Evolutionary conservation across 129 eudicot species (phyloP).

Genomic region (Helichrysum umbraculigerum): DNA sequence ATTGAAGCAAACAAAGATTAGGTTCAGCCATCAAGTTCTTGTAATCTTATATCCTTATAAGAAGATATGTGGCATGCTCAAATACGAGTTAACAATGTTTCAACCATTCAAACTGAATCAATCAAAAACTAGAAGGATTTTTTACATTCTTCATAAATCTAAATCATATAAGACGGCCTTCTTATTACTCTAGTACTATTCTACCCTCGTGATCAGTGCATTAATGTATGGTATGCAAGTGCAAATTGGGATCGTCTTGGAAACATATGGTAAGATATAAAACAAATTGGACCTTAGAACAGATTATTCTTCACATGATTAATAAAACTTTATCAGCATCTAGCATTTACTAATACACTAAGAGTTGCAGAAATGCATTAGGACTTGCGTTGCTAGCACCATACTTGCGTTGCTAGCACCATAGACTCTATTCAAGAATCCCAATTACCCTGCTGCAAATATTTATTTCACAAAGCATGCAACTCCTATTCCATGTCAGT

Average conservation of each 20-base stretch:
- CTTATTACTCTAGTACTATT: not conserved
- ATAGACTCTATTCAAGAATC: not conserved
- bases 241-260: not conserved
- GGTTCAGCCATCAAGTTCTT: not conserved
- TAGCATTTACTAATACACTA: constrained; percentile 2
- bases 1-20: not conserved
- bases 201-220: not conserved
- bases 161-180: not conserved
- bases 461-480: not conserved
- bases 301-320: not conserved
- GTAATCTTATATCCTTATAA: not conserved
- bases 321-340: not conserved
- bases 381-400: not conserved
- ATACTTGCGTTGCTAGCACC: not conserved
- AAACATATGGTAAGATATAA: not conserved
- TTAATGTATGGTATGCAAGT: not conserved
- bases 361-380: not conserved
- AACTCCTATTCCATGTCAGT: not conserved
- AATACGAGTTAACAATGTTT: constrained; percentile 5
- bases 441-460: not conserved
- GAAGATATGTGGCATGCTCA: not conserved
- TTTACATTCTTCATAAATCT: not conserved
- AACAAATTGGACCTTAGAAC: not conserved
- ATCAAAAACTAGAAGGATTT: not conserved
- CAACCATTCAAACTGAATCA: not conserved